Conservation (phyloP, 306 rosid species). For the Fragaria nilgerrensis region DNA sequence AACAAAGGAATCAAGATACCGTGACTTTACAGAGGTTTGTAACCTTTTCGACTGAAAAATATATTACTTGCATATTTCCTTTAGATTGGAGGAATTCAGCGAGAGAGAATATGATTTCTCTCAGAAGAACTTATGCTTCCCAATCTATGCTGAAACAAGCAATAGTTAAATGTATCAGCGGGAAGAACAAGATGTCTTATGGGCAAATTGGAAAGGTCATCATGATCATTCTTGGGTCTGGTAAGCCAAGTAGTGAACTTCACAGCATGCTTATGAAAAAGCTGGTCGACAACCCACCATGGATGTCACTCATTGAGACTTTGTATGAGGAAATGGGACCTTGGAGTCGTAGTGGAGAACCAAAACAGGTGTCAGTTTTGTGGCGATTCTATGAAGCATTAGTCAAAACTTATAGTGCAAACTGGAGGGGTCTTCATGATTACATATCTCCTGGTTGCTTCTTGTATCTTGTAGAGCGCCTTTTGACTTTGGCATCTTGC, state of each 20-base stretch:
- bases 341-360: neutral
- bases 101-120: constrained; percentile 35
- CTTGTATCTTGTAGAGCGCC: constrained; percentile 67
- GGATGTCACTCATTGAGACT: constrained; percentile 42
- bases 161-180: constrained; percentile 26
- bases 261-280: constrained; percentile 11
- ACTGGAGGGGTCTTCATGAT: constrained; percentile 18
- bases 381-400: constrained; percentile 29
- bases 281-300: constrained; percentile 24
- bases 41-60: constrained; percentile 24
- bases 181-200: constrained; percentile 19
- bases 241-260: constrained; percentile 24
- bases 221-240: constrained; percentile 45
- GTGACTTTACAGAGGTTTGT: constrained; percentile 23
- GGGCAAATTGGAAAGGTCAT: constrained; percentile 50
- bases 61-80: constrained; percentile 30
- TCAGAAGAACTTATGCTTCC: constrained; percentile 35
- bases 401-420: constrained; percentile 25
- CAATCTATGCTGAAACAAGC: constrained; percentile 21
- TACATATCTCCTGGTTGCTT: constrained; percentile 62
- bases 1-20: neutral
- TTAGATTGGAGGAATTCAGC: constrained; percentile 40
- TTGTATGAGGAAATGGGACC: constrained; percentile 7
- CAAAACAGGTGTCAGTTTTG: constrained; percentile 1
- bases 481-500: constrained; percentile 39